Base-by-base conservation (phyloP, 495 filamentous ascomycete species). In the Lophium mytilinum region DNA sequence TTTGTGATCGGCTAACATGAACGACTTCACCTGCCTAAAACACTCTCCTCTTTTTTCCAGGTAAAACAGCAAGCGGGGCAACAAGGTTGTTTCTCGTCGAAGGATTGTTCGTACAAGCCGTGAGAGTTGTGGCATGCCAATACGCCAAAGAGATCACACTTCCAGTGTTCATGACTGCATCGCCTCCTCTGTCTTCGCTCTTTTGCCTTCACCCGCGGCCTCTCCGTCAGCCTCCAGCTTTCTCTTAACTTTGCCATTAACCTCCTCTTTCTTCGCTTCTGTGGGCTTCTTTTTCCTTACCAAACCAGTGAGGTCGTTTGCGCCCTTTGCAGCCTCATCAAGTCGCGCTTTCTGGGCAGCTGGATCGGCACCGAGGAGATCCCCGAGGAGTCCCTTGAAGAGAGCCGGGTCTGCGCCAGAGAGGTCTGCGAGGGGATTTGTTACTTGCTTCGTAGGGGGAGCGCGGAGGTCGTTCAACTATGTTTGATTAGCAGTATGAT, bases 241-340 rank as follows among this genome's bases (percentile, higher is more conserved):
- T 48, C 59, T 58, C 58, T 71, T 69, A 37, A 61, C 36, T 39
- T 62, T 70, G 4, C 65, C 68, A 15, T 60, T 52, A 19, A 40
- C 37, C 12, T 33, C 46, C 30, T 14, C 52, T 7, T 51, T 50
- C 14, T 56, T 45, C 3, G 46, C 48, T 8, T 24, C 49, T 15
- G 34, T 42, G 1, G 53, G n/a, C 77, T 95, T 90, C 72, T 80
- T 94, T 53, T 87, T 71, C 57, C 78, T 80, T 3, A 96, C 85
- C n/a, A 97, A 70, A 11, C 85, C 81, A 1, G 85, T 86, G n/a
- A 98, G 70, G 66, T 98, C 94, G 47, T 80, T 95, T 14, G 93
- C 93, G 18, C 73, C 77, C 69, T 86, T 86, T 59, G 85, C 85
- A 37, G 83, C 90, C 62, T 90, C 86, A 55, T 89, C 85, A 30